These are phyloP conservation scores for Theileria sp. DNA, from an alignment of 169 alveolate genomes.

Conservation along the genomic window DNA sequence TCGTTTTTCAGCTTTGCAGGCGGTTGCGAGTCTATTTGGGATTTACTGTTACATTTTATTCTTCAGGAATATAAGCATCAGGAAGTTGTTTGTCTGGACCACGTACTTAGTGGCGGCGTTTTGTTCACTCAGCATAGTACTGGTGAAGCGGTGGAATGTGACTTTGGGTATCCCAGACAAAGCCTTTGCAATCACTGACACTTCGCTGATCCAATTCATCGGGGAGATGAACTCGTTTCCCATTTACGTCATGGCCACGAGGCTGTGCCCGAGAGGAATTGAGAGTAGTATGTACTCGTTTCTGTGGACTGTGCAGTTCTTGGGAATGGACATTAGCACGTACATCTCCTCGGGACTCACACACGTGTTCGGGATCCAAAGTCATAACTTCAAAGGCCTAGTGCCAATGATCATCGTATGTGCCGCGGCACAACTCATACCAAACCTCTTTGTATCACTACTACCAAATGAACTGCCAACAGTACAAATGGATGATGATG, in stretches of 20 bases:
- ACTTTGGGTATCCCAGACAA: constrained; percentile 77
- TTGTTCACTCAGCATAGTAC: constrained; percentile 74
- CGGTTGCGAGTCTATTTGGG: constrained; percentile 79
- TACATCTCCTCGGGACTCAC: constrained; percentile 77
- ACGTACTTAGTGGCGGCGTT: constrained; percentile 77
- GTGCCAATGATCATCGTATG: constrained; percentile 67
- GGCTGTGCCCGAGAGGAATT: constrained; percentile 84
- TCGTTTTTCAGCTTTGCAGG: constrained; percentile 78
- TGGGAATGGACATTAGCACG: constrained; percentile 81
- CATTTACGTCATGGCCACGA: constrained; percentile 79
- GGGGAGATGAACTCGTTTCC: constrained; percentile 84
- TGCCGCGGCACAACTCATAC: constrained; percentile 68
- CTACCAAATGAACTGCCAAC: constrained; percentile 62
- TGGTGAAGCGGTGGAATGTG: constrained; percentile 77
- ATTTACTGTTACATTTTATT: constrained; percentile 71
- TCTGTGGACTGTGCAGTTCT: constrained; percentile 77
- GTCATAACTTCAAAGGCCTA: constrained; percentile 70
- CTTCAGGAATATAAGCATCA: constrained; percentile 68
- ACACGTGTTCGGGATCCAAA: constrained; percentile 69
- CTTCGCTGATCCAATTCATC: constrained; percentile 76
- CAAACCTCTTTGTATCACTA: constrained; percentile 64
- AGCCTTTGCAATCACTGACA: constrained; percentile 82
- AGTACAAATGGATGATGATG: constrained; percentile 37
- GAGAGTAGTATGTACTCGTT: constrained; percentile 85
- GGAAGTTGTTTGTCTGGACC: constrained; percentile 73